Percentiles rank a stretch among this genome's conserved stretches.
Conservation (phyloP, 805 yeast genomes). For the Grigorovia jiainica region DNA sequence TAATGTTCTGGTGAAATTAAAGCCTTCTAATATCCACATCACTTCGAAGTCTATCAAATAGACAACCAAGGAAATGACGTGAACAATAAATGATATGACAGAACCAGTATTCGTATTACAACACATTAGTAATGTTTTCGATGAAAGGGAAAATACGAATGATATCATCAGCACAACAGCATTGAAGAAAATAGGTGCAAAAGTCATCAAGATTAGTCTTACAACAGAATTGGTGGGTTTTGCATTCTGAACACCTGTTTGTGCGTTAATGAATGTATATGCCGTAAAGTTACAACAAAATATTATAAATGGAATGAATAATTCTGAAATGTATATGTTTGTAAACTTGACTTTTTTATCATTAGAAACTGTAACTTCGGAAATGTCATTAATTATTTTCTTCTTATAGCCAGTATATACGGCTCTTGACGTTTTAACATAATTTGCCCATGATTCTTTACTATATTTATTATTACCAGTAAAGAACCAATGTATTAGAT, state of each 20-base stretch:
- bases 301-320: constrained; percentile 60
- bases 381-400: constrained; percentile 51
- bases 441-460: constrained; percentile 71
- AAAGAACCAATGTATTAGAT: constrained; percentile 64
- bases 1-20: constrained; percentile 51
- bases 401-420: constrained; percentile 88
- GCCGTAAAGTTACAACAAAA: constrained; percentile 64
- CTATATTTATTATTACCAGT: constrained; percentile 66
- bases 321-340: constrained; percentile 72
- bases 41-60: constrained; percentile 51
- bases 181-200: constrained; percentile 40
- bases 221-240: constrained; percentile 47
- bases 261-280: constrained; percentile 74
- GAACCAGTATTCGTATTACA: constrained; percentile 40
- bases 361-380: constrained; percentile 58
- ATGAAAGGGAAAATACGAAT: constrained; percentile 36
- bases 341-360: constrained; percentile 67
- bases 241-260: constrained; percentile 62
- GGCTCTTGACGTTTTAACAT: constrained; percentile 68
- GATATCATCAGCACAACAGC: constrained; percentile 23
- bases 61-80: constrained; percentile 40
- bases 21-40: constrained; percentile 59
- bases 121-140: constrained; percentile 42
- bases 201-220: constrained; percentile 46
- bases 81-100: constrained; percentile 47